Conservation (phyloP, 176 grass and related monocot species). For the Dactylis glomerata region DNA sequence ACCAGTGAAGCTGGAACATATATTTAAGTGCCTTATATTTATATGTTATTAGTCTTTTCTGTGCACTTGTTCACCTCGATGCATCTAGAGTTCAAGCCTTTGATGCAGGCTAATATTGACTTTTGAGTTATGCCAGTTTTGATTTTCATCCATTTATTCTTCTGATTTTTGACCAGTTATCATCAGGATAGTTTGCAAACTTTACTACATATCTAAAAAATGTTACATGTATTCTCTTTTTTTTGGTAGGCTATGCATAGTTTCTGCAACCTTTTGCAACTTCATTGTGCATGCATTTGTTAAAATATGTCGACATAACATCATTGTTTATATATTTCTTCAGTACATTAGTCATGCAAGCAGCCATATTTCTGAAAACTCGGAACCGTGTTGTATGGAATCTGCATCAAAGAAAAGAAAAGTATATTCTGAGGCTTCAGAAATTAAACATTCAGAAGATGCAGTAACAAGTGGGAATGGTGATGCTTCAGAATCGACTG, state of each 20-base stretch:
- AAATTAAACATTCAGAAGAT: conserved; percentile 33
- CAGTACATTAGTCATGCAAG: conserved; percentile 54
- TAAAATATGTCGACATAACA: conserved; percentile 22
- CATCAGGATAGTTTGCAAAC: neutral
- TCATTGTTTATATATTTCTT: conserved; percentile 24
- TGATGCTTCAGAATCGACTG: conserved; percentile 36
- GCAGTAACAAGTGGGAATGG: conserved; percentile 12
- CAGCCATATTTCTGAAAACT: conserved; percentile 20
- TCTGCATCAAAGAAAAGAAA: conserved; percentile 71
- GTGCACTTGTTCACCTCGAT: neutral
- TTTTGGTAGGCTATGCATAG: neutral
- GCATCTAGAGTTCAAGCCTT: neutral
- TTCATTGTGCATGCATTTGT: conserved; percentile 1
- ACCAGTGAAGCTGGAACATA: neutral
- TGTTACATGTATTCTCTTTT: neutral
- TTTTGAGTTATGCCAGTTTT: neutral
- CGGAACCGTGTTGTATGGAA: conserved; percentile 38
- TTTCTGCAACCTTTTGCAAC: conserved; percentile 17
- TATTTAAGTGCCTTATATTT: neutral
- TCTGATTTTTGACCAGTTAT: neutral
- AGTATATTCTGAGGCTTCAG: conserved; percentile 42
- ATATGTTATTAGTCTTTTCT: neutral
- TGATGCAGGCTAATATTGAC: neutral
- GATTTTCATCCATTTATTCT: neutral
- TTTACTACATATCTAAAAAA: neutral